Evolutionary conservation across 2,329 filamentous ascomycete genomes (phyloP), one percentile per base, ranked within the genome.

Genomic region (Thelonectria blattea): DNA sequence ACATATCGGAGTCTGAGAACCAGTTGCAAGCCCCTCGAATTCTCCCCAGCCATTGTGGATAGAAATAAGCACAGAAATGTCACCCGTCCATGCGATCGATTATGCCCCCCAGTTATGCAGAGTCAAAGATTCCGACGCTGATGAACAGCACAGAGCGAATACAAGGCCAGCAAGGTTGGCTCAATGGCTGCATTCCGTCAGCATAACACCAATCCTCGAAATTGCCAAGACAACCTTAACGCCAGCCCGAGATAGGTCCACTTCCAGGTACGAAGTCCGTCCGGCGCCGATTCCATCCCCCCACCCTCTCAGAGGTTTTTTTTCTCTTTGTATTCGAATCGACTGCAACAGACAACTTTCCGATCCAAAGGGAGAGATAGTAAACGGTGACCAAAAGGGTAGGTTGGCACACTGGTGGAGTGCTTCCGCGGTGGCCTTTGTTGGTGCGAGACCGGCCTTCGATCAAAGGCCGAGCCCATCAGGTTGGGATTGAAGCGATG

Each of bases 171-270:
- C 47, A 58, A 20, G 43, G 46, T 56, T 59, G 43, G 47, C 58
- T 30, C 27, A 30, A 30, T 30, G 27, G 27, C 27, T 34, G 53
- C 63, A 67, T 68, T 61, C 61, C 68, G 30, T 51, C 46, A 41
- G 62, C 39, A 45, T 18, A 43, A 53, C 57, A 64, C 58, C 61
- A 61, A 52, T 52, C 60, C 53, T 41, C 54, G 52, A 52, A 67
- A 67, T 65, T 64, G 61, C 64, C 65, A 69, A 70, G 66, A 62
- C 55, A 57, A 60, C 62, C 47, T 66, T 57, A 56, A 63, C 61
- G 58, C 59, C 60, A 60, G 45, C 53, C 65, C 51, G 45, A 60
- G 57, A 59, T 55, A 56, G 51, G 58, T 37, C 60, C 63, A 63
- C 62, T 37, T 27, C 5, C 27, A 30, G 27, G 27, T 30, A 30